Evolutionary conservation across 345 rosid species (phyloP), one percentile per base, ranked within the genome.

Genomic region (Arabidopsis suecica): DNA sequence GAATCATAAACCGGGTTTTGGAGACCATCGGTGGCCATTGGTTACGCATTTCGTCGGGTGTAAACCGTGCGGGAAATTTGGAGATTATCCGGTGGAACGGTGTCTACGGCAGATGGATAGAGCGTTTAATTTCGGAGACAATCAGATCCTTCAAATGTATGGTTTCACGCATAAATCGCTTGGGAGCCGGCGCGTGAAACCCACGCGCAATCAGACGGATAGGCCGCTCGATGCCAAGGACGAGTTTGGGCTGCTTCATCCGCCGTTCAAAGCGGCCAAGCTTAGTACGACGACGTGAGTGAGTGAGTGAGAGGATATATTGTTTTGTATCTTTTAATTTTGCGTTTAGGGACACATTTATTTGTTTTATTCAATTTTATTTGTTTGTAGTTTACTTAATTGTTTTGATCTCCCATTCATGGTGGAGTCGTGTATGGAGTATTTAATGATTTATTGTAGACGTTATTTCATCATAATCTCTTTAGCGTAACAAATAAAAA

Each of bases 11-110:
- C 89, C 89, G 0, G 93, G 90, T 34, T 71, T 82, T 11, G 93
- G 96, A 28, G 96, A 88, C 67, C 86, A 83, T 61, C 74, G 96
- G 0, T 90, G 93, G 96, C 96, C 96, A 0, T 74, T 90, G 5
- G 93, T 90, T 42, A 90, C 96, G 25, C 93, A 90, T 78, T 90
- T 90, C 14, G 91, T 88, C 63, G 96, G 96, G 42, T 90, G 96
- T 74, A 88, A 89, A 79, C 96, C 93, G 45, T 90, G 96, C 72
- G 91, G 88, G 14, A 88, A 88, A 54, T 83, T 88, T 9, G 86
- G 89, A 14, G 88, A 86, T 81, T 84, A 86, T 71, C 83, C 91
- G 2, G 89, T 88, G 9, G 88, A 90, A 71, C 73, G 86, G 65
- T 90, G 93, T 80, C 76, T 86, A 70, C 78, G 82, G 83, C 91